Percentiles rank a stretch among this genome's conserved stretches.
Conservation (phyloP, 805 yeast genomes). For the Suhomyces pyralidae region DNA sequence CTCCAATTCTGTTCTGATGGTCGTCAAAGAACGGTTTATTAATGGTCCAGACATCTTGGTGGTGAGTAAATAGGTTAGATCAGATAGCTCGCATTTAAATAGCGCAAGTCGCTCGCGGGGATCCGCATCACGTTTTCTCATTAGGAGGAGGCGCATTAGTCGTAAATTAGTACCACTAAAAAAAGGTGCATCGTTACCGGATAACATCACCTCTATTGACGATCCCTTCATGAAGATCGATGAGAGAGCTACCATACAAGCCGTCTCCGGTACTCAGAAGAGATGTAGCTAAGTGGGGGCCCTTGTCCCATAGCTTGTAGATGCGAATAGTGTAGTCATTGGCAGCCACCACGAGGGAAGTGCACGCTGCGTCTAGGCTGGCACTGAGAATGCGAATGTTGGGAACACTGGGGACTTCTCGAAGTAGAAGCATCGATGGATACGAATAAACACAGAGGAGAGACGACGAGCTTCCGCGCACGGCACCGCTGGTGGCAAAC, state of each 20-base stretch:
- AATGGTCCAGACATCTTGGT: slow-evolving; percentile 49
- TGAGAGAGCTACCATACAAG: slow-evolving; percentile 9
- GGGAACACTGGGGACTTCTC: slow-evolving; percentile 47
- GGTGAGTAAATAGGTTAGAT: not conserved
- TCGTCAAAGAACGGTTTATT: slow-evolving; percentile 75
- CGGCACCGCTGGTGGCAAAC: slow-evolving; percentile 50
- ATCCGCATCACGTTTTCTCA: not conserved
- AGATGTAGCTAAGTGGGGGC: slow-evolving; percentile 12
- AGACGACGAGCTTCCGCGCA: slow-evolving; percentile 30
- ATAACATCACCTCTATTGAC: slow-evolving; percentile 1
- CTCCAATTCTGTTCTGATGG: slow-evolving; percentile 74
- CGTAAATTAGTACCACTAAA: not conserved
- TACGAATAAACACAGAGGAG: slow-evolving; percentile 63
- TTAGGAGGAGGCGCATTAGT: not conserved
- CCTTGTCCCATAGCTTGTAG: slow-evolving; percentile 61
- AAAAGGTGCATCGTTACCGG: not conserved
- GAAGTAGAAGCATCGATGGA: slow-evolving; percentile 54
- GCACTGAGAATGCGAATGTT: slow-evolving; percentile 65
- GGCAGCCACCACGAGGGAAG: slow-evolving; percentile 66
- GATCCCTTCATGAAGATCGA: slow-evolving; percentile 11
- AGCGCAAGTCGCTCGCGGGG: not conserved
- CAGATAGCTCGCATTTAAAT: not conserved
- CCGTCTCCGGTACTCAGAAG: not conserved
- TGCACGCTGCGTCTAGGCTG: slow-evolving; percentile 60
- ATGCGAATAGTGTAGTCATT: slow-evolving; percentile 78